Base-by-base conservation (phyloP, 192 early-diverging fungal genomes). In the Coemansia umbellata region DNA sequence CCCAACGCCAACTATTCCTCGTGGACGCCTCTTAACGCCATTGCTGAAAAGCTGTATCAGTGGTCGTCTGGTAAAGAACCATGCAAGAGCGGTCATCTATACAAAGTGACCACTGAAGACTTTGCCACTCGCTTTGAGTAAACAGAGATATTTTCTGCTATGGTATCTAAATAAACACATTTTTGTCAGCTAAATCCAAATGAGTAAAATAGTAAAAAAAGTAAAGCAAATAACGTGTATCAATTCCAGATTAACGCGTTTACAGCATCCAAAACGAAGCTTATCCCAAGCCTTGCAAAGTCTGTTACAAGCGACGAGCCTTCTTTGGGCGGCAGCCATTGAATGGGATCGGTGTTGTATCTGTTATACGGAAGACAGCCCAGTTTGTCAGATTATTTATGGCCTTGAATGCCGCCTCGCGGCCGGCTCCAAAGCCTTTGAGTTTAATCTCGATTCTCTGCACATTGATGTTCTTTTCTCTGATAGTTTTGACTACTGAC, bases 321-420 rank as follows among this genome's bases (percentile, higher is more conserved):
- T 94, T 95, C 59, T 79, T 85, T 40, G 95, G 92, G 43, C 95
- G 80, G 75, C 91, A 92, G 17, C 95, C 95, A 50, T 87, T 91
- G 70, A 91, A 91, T 44, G 91, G 84, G 41, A 94, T 80, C 21
- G 91, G 89, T n/a, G 93, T 98, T 23, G 85, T 82, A 70, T 98
- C 95, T 8, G 86, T 84, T 24, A 98, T 78, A 17, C 87, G 74
- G 47, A 66, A 80, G 42, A 95, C 73, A 22, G 69, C 78, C 91
- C 92, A 94, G 52, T 66, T 72, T 7, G 89, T 91, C 30, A 84
- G 61, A 9, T 84, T 81, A 22, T 82, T 69, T 10, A 95, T 65
- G 4, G 93, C 92, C 69, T 91, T 87, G 80, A 91, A 94, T 0
- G 88, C 89, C 40, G 92, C 92, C 64, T 95, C 92, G 32, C 95